phyloP scores from a whole-genome alignment of 2,329 filamentous ascomycete genomes.

The Verruconis gallopava region DNA sequence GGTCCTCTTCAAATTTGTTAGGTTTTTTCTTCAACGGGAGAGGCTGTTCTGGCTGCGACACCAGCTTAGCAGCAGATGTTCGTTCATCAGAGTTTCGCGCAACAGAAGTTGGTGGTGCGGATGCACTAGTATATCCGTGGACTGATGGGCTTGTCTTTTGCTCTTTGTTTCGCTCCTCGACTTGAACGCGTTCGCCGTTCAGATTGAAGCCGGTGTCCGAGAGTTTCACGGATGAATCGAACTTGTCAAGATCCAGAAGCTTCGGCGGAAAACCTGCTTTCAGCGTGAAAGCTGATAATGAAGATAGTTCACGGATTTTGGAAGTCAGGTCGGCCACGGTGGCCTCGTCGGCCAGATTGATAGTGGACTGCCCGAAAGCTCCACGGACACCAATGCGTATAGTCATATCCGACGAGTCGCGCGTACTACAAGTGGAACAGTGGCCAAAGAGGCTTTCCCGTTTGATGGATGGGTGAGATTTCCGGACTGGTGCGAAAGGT shows the following conservation, averaged over 20 bases:
- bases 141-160: slow-evolving; percentile 8
- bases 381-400: slow-evolving; percentile 18
- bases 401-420: too few species aligned
- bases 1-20: slow-evolving; percentile 38
- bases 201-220: slow-evolving; percentile 47
- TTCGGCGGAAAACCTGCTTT: slow-evolving; percentile 79
- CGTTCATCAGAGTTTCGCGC: too few species aligned
- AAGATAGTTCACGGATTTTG: slow-evolving; percentile 50
- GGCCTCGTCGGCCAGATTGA: slow-evolving; percentile 56
- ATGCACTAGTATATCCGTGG: slow-evolving; percentile 13
- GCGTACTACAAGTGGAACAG: too few species aligned
- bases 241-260: slow-evolving; percentile 46
- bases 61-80: slow-evolving; percentile 9
- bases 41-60: slow-evolving; percentile 14
- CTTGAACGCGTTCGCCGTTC: slow-evolving; percentile 57
- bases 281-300: slow-evolving; percentile 54
- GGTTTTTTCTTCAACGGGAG: slow-evolving; percentile 31
- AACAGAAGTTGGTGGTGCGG: slow-evolving; percentile 13
- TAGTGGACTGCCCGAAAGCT: slow-evolving; percentile 56
- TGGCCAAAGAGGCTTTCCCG: too few species aligned
- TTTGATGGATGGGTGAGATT: too few species aligned
- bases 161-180: slow-evolving; percentile 27
- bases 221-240: slow-evolving; percentile 37
- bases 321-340: slow-evolving; percentile 49
- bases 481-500: too few species aligned